phyloP scores from a whole-genome alignment of 2,329 filamentous ascomycete species.

The Diaporthe longicolla region DNA sequence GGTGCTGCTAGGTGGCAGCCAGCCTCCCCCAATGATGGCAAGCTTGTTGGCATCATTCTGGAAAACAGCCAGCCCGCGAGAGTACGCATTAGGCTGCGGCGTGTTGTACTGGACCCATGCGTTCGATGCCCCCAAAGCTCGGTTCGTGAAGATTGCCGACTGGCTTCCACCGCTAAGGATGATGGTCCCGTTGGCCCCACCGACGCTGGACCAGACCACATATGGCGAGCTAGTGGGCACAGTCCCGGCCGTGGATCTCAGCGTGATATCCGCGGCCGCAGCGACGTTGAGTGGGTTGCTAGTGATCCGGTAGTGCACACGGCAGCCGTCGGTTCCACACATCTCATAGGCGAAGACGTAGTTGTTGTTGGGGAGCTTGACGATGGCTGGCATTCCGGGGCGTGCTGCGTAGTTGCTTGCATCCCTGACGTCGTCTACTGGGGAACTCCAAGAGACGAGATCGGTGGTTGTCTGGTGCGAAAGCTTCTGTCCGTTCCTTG shows the following conservation, averaged over 20 bases:
- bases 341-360: slow-evolving; percentile 76
- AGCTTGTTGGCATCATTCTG: slow-evolving; percentile 52
- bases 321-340: slow-evolving; percentile 51
- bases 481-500: slow-evolving; percentile 77
- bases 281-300: slow-evolving; percentile 57
- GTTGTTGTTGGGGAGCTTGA: slow-evolving; percentile 68
- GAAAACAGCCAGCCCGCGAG: slow-evolving; percentile 54
- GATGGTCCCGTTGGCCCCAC: slow-evolving; percentile 61
- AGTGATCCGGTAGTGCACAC: slow-evolving; percentile 61
- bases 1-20: slow-evolving; percentile 61
- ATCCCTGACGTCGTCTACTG: slow-evolving; percentile 75
- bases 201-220: slow-evolving; percentile 59
- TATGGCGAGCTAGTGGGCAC: slow-evolving; percentile 58
- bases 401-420: slow-evolving; percentile 69
- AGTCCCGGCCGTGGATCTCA: slow-evolving; percentile 49
- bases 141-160: slow-evolving; percentile 59
- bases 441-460: slow-evolving; percentile 69
- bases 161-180: slow-evolving; percentile 57
- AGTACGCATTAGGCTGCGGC: slow-evolving; percentile 56
- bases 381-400: slow-evolving; percentile 77
- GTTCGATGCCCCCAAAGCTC: slow-evolving; percentile 53
- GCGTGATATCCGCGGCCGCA: slow-evolving; percentile 51
- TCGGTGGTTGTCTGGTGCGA: slow-evolving; percentile 74
- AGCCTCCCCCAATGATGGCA: slow-evolving; percentile 61
- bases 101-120: slow-evolving; percentile 55